Percentiles rank a stretch among this genome's conserved stretches.
These are phyloP conservation scores for Pseudisothecium myosuroides DNA, from an alignment of 225 moss, liverwort and hornwort genomes.

Conservation along the genomic window DNA sequence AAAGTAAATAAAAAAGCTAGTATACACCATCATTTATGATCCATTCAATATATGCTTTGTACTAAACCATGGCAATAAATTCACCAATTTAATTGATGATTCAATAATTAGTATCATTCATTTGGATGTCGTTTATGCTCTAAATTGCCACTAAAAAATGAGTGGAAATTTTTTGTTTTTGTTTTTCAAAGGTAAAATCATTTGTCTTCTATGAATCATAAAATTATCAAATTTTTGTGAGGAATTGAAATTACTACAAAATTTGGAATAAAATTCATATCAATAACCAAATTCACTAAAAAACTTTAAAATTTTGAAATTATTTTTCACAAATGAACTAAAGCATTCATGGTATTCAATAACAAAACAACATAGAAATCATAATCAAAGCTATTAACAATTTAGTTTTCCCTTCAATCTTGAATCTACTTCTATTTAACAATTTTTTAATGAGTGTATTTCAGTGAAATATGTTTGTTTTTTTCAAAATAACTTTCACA, in stretches of 20 bases:
- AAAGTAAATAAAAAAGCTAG: too few relatives aligned
- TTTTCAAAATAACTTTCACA: too few relatives aligned
- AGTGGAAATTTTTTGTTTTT: not conserved
- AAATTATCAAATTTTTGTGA: not conserved
- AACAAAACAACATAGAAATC: too few relatives aligned
- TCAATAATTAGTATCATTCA: not conserved
- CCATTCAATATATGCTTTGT: not conserved
- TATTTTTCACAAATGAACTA: too few relatives aligned
- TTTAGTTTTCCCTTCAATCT: too few relatives aligned
- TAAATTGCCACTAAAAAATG: not conserved
- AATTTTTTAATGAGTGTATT: too few relatives aligned
- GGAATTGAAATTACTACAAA: not conserved
- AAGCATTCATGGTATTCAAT: too few relatives aligned
- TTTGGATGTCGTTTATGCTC: not conserved
- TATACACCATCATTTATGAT: not conserved
- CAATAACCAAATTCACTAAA: not conserved
- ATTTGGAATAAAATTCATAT: not conserved
- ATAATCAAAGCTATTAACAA: too few relatives aligned
- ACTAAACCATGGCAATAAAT: not conserved
- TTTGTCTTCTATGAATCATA: not conserved
- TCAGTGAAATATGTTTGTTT: too few relatives aligned
- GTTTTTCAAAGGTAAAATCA: not conserved
- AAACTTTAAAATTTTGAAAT: not conserved
- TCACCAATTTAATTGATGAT: not conserved
- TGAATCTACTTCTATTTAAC: too few relatives aligned